Conservation (phyloP, 176 grass and related monocot species). For the Hordeum vulgare region MorexV3_pseudomolecules_assembly NC_058520.1:502228582-502229081, state of each 20-base stretch:
- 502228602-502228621: background rate
- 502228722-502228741: slow-evolving; percentile 37
- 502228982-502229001: background rate
- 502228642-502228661: slow-evolving; percentile 1
- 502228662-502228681: slow-evolving; percentile 11
- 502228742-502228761: slow-evolving; percentile 69
- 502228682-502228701: too few relatives aligned
- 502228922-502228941: background rate
- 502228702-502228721: too few relatives aligned
- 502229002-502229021: background rate
- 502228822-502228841: slow-evolving; percentile 50
- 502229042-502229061: too few relatives aligned
- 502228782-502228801: slow-evolving; percentile 68
- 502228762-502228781: slow-evolving; percentile 62
- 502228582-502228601: background rate
- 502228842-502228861: slow-evolving; percentile 45
- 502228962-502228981: background rate
- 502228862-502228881: slow-evolving; percentile 13
- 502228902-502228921: background rate
- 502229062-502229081: background rate
- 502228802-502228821: slow-evolving; percentile 77
- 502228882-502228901: background rate
- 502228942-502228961: background rate
- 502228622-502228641: background rate
- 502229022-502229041: background rate